Evolutionary conservation across 768 basidiomycete species (phyloP).

Genomic region (Auricularia sp.): DNA sequence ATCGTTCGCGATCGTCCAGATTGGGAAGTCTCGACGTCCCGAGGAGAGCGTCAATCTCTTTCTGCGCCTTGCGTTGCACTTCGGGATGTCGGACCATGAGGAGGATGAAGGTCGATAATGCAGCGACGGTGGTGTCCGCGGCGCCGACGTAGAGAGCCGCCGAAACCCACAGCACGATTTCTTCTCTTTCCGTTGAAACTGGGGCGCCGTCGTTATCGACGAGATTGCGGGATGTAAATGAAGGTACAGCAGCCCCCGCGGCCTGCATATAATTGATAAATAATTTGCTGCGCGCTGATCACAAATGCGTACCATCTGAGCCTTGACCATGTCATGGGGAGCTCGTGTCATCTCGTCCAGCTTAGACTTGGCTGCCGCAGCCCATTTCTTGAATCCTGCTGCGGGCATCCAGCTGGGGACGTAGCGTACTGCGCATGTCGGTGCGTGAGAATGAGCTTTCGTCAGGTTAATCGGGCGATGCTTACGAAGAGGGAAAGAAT

Average conservation of each 20-base stretch:
- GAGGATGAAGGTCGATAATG: constrained; percentile 10
- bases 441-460: not conserved
- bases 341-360: constrained; percentile 6
- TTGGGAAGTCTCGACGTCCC: constrained; percentile 13
- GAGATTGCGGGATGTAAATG: constrained; percentile 1
- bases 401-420: constrained; percentile 15
- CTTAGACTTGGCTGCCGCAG: constrained; percentile 2
- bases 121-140: constrained; percentile 12
- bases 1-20: constrained; percentile 7
- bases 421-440: constrained; percentile 6
- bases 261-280: not conserved
- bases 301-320: constrained; percentile 8
- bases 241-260: not conserved
- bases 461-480: not conserved
- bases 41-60: constrained; percentile 15
- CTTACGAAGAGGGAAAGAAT: constrained; percentile 8
- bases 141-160: constrained; percentile 11
- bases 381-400: constrained; percentile 11
- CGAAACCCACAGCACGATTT: constrained; percentile 9
- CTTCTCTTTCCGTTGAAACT: not conserved
- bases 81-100: constrained; percentile 14
- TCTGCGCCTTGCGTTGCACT: constrained; percentile 14
- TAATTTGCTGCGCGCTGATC: not conserved
- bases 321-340: constrained; percentile 11
- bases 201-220: not conserved